Evolutionary conservation across 305 asterid species (phyloP), one percentile per base, ranked within the genome.

Genomic region (Fraxinus nigra): DNA sequence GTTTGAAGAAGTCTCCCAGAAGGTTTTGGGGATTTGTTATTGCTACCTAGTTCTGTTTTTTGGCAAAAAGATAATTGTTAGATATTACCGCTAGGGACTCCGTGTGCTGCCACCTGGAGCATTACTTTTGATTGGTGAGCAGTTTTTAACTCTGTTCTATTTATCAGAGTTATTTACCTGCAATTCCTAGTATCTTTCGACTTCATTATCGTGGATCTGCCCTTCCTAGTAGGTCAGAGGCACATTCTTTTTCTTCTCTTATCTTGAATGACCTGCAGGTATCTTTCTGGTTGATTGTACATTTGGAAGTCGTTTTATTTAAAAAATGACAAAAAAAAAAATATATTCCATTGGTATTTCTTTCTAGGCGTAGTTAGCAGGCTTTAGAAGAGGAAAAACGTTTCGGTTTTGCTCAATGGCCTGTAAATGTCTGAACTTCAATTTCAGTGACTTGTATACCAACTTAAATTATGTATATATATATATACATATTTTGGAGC

Each of bases 41-140:
- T 79, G 84, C 83, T 77, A 78, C 83, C 82, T 80, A 80, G 87
- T 65, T 83, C 85, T 82, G 85, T 35, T 82, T 80, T 76, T 82
- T 84, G 72, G 78, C 84, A 81, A 76, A 51, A 81, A 75, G 78
- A 75, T 24, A 74, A 73, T 76, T 16, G 20, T 72, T 79, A 72
- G 85, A 72, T 28, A 28, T 28, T 78, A 82, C 78, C 75, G 43
- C 35, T 80, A 73, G 89, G 37, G 73, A 30, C 67, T 20, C 33
- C 14, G 16, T 74, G 48, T 72, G 73, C 79, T 43, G 16, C 54
- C n/a, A 43, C n/a, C 56, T 46, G 56, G 56, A 46, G n/a, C 56
- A 46, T 46, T 40, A 10, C 48, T 40, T 40, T 40, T 40, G 48
- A 10, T 40, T 78, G 87, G 89, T 87, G 78, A 87, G 89, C 79